A percentile compares a stretch with the other conserved stretches of the same genome.
Evolutionary conservation across 2,329 filamentous ascomycete genomes (phyloP).

Genomic region (Laburnicola sp.): DNA sequence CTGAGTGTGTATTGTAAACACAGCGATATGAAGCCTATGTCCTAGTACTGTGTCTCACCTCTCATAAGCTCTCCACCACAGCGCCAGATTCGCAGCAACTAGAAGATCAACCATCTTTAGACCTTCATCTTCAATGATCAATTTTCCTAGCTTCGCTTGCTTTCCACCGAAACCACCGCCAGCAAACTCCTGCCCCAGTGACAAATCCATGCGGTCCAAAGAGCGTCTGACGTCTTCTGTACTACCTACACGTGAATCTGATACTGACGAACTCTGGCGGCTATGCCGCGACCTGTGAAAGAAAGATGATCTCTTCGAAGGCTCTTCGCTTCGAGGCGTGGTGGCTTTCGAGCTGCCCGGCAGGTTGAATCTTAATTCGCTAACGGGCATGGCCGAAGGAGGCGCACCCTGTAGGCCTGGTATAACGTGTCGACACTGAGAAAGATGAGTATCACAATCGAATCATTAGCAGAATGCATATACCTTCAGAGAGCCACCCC

Average conservation of each 20-base stretch:
- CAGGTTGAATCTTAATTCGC: constrained; percentile 88
- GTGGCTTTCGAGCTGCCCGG: constrained; percentile 56
- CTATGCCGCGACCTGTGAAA: constrained; percentile 37
- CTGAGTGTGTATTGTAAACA: no score
- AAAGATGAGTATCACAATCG: constrained; percentile 12
- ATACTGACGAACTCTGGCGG: constrained; percentile 34
- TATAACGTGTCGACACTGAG: constrained; percentile 69
- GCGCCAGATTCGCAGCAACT: constrained; percentile 84
- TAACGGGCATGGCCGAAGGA: constrained; percentile 59
- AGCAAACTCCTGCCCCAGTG: constrained; percentile 77
- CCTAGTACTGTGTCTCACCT: constrained; percentile 32
- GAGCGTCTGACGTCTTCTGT: constrained; percentile 32
- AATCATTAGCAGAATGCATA: background rate
- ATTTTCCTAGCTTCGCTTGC: constrained; percentile 88
- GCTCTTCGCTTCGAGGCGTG: constrained; percentile 38
- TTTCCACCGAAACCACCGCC: constrained; percentile 85
- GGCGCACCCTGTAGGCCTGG: constrained; percentile 48
- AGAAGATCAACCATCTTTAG: constrained; percentile 94
- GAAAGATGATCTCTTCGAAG: constrained; percentile 40
- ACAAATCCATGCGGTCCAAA: constrained; percentile 65
- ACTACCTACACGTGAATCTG: constrained; percentile 21
- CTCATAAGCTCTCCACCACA: constrained; percentile 93
- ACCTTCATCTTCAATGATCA: constrained; percentile 86
- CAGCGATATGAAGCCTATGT: background rate
- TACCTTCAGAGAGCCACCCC: constrained; percentile 69